Conservation (phyloP, 768 basidiomycete species). For the Boletus barrowsii region DNA sequence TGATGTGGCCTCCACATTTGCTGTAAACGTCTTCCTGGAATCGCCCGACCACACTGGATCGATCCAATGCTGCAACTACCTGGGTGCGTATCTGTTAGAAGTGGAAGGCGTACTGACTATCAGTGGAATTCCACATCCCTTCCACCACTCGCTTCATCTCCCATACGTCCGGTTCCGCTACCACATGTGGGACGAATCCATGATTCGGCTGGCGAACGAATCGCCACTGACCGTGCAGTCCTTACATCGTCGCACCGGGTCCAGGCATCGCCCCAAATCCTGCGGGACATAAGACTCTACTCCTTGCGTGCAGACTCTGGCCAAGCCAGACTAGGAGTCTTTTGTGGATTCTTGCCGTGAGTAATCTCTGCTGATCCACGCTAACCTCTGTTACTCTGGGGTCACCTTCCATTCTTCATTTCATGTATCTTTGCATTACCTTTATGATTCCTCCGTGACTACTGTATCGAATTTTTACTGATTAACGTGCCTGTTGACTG, state of each 20-base stretch:
- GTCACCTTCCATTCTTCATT: neutral
- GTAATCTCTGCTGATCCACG: neutral
- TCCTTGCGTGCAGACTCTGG: too few species aligned
- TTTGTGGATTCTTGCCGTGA: constrained; percentile 4
- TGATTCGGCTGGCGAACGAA: constrained; percentile 15
- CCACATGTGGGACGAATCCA: constrained; percentile 20
- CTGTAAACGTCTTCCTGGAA: constrained; percentile 28
- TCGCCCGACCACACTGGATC: neutral
- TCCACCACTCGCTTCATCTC: neutral
- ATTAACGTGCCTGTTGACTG: constrained; percentile 2
- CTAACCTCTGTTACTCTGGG: neutral
- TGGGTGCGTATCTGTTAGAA: constrained; percentile 26
- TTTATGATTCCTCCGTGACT: too few species aligned
- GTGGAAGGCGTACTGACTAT: neutral
- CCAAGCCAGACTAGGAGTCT: neutral
- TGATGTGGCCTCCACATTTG: constrained; percentile 14
- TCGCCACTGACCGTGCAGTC: too few species aligned
- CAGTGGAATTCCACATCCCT: neutral
- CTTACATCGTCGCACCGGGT: neutral
- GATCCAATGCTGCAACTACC: constrained; percentile 12
- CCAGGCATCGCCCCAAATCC: neutral
- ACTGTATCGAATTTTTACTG: neutral
- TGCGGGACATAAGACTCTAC: neutral
- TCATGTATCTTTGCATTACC: neutral
- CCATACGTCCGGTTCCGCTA: constrained; percentile 11